Percentiles rank a stretch among this genome's conserved stretches.
These are phyloP conservation scores for Fusarium anthophilum DNA, from an alignment of 2,329 filamentous ascomycete genomes.

Conservation along the genomic window DNA sequence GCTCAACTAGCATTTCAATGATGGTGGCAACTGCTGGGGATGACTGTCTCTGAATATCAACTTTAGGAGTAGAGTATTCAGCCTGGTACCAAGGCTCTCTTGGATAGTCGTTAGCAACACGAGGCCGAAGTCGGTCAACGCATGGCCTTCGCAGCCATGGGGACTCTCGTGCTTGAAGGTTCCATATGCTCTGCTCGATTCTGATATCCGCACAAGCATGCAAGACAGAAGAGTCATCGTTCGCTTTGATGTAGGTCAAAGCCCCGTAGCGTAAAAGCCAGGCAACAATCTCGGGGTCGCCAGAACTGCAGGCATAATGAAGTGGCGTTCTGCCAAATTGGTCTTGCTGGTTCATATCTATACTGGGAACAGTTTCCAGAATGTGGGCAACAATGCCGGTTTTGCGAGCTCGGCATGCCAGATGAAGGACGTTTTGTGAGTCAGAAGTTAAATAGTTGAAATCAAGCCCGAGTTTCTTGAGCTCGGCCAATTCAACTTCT, in stretches of 20 bases:
- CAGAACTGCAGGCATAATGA: conserved; percentile 32
- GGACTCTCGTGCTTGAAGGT: background rate
- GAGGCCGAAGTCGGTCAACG: conserved; percentile 7
- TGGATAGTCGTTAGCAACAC: rapidly evolving
- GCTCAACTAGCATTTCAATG: conserved; percentile 14
- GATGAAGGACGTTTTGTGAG: conserved; percentile 27
- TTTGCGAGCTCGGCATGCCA: conserved; percentile 29
- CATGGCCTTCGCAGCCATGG: background rate
- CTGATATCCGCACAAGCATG: conserved; percentile 29
- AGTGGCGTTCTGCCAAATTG: conserved; percentile 27
- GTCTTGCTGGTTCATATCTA: conserved; percentile 28
- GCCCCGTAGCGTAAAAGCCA: conserved; percentile 25
- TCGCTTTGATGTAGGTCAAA: background rate
- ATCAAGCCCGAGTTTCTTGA: conserved; percentile 14
- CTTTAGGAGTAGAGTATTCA: background rate
- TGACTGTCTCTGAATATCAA: background rate
- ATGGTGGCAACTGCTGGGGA: conserved; percentile 7
- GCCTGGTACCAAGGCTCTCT: background rate
- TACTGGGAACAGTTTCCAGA: background rate
- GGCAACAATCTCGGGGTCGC: conserved; percentile 25
- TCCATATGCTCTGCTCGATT: conserved; percentile 25
- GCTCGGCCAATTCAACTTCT: background rate
- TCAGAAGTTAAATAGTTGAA: conserved; percentile 17
- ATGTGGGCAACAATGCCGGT: conserved; percentile 17
- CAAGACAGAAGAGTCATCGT: background rate